phyloP scores from a whole-genome alignment of 768 basidiomycete species.

The Exsudoporus frostii region DNA sequence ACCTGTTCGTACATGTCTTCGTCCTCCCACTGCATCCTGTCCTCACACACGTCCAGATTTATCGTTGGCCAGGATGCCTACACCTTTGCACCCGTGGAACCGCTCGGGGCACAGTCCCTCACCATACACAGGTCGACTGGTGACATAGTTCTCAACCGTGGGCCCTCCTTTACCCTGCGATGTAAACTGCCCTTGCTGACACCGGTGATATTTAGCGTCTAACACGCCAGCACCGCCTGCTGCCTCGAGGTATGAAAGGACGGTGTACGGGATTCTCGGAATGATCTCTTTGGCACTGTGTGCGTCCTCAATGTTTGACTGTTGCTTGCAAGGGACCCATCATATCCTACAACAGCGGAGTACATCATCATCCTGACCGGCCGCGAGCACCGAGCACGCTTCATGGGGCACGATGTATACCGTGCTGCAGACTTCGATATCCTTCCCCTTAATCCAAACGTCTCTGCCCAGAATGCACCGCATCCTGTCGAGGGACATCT shows the following conservation, averaged over 20 bases:
- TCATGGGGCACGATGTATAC: constrained; percentile 86
- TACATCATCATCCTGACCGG: constrained; percentile 88
- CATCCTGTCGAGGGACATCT: constrained; percentile 89
- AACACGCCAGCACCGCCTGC: constrained; percentile 51
- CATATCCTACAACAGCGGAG: constrained; percentile 59
- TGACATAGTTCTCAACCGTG: constrained; percentile 69
- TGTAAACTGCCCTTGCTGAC: not conserved
- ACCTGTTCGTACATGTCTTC: constrained; percentile 46
- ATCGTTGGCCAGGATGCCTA: constrained; percentile 71
- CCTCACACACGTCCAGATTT: constrained; percentile 43
- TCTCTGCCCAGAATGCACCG: constrained; percentile 64
- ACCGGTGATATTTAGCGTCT: constrained; percentile 38
- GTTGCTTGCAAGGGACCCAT: not conserved
- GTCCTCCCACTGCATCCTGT: constrained; percentile 6
- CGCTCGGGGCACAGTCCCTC: constrained; percentile 59
- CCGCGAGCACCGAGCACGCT: constrained; percentile 69
- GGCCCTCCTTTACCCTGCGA: constrained; percentile 20
- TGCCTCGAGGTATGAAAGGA: constrained; percentile 58
- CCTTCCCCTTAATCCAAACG: constrained; percentile 74
- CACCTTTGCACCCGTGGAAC: constrained; percentile 69
- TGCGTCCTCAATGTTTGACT: constrained; percentile 35
- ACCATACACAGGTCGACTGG: constrained; percentile 73
- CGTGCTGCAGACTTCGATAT: constrained; percentile 89
- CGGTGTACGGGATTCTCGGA: constrained; percentile 74
- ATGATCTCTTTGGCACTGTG: constrained; percentile 74